Percentiles rank a stretch among this genome's conserved stretches.
phyloP scores from a whole-genome alignment of 1,139 yeast species.

The Kurtzmaniella natalensis region DNA sequence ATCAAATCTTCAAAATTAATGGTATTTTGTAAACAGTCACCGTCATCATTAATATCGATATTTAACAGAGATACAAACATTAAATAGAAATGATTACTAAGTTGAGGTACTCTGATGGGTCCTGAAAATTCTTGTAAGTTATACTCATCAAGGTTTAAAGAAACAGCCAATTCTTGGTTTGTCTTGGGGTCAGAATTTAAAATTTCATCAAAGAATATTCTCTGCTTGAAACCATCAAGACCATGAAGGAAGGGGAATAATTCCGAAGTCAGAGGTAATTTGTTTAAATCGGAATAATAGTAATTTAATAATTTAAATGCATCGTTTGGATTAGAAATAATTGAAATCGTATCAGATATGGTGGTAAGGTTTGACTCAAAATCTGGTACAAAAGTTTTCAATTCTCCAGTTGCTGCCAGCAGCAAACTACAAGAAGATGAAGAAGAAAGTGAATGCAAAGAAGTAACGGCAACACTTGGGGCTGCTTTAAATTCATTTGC shows the following conservation, averaged over 20 bases:
- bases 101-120: slow-evolving; percentile 5
- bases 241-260: slow-evolving; percentile 40
- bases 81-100: slow-evolving; percentile 13
- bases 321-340: slow-evolving; percentile 13
- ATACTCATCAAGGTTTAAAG: slow-evolving; percentile 5
- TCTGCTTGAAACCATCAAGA: slow-evolving; percentile 22
- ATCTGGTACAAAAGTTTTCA: background rate
- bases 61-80: slow-evolving; percentile 14
- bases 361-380: slow-evolving; percentile 2
- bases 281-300: slow-evolving; percentile 20
- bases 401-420: slow-evolving; percentile 4
- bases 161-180: slow-evolving; percentile 5
- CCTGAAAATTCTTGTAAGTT: slow-evolving; percentile 3
- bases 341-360: slow-evolving; percentile 7
- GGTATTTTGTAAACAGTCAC: slow-evolving; percentile 17
- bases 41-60: slow-evolving; percentile 8
- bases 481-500: background rate
- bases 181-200: slow-evolving; percentile 9
- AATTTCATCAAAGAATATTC: slow-evolving; percentile 20
- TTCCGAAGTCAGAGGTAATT: slow-evolving; percentile 14
- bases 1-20: slow-evolving; percentile 19
- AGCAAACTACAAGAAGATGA: slow-evolving; percentile 6
- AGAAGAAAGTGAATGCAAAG: slow-evolving; percentile 4
- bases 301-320: slow-evolving; percentile 21
- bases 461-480: slow-evolving; percentile 4